Conservation (phyloP, 805 yeast genomes). For the Candida golubevii region DNA sequence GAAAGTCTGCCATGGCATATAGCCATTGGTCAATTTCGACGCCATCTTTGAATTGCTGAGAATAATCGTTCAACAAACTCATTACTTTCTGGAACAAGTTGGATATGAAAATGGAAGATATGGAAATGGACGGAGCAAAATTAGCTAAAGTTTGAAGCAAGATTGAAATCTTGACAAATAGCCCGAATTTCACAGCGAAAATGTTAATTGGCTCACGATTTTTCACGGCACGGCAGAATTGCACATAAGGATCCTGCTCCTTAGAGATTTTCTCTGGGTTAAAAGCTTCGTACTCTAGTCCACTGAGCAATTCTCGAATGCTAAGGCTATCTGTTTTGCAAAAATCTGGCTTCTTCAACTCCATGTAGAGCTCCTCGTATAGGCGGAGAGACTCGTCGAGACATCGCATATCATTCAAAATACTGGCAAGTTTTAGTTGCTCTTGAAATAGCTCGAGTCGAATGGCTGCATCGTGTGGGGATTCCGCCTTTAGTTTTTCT, state of each 20-base stretch:
- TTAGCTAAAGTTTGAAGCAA: slow-evolving; percentile 36
- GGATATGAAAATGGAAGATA: slow-evolving; percentile 38
- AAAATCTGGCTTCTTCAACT: slow-evolving; percentile 14
- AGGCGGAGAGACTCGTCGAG: slow-evolving; percentile 55
- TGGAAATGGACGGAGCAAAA: slow-evolving; percentile 34
- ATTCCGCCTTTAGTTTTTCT: slow-evolving; percentile 26
- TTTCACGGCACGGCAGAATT: slow-evolving; percentile 6
- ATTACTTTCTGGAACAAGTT: slow-evolving; percentile 35
- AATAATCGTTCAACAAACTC: slow-evolving; percentile 38
- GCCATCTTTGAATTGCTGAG: slow-evolving; percentile 18
- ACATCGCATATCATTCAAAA: slow-evolving; percentile 52
- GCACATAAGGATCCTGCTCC: slow-evolving; percentile 5
- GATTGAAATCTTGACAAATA: slow-evolving; percentile 35
- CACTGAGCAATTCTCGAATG: neutral
- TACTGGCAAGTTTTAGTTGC: slow-evolving; percentile 49
- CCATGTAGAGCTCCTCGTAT: slow-evolving; percentile 43
- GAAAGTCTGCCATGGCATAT: slow-evolving; percentile 39
- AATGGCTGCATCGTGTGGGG: slow-evolving; percentile 22
- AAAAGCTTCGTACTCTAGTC: slow-evolving; percentile 3
- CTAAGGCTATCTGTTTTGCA: neutral
- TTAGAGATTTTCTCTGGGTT: slow-evolving; percentile 8
- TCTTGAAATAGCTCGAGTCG: slow-evolving; percentile 28
- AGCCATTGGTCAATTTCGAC: slow-evolving; percentile 34
- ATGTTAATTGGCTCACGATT: slow-evolving; percentile 8
- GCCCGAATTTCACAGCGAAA: slow-evolving; percentile 11